Base-by-base conservation (phyloP, 2,329 filamentous ascomycete species). In the Dactylellina leptospora region DNA sequence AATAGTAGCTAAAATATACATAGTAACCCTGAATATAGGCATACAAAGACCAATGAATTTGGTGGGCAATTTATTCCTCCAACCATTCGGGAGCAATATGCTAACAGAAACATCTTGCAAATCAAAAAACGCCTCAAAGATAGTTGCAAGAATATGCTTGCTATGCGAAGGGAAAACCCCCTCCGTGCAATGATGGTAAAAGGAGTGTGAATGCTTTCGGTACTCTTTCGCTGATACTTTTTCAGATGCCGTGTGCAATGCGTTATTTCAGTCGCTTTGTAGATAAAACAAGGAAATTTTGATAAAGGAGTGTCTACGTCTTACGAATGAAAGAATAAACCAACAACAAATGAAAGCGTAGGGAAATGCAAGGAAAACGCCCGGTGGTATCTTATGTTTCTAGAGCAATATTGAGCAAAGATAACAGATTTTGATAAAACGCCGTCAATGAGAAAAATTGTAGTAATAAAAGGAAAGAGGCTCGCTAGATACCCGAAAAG, bases 331-430 rank as follows among this genome's bases (percentile, higher is more conserved):
- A 45, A 30, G 18, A 36, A 60, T 36, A n/a, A n/a, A n/a, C n/a
- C n/a, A n/a, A n/a, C n/a, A n/a, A n/a, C n/a, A n/a, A 11, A 25
- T 22, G 9, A 28, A 44, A 16, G 28, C 30, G 36, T 13, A 42
- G 48, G 33, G 4, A 25, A 51, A 50, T 20, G 45, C 10, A 22
- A 70, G 53, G 36, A 62, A 38, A 63, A 71, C 58, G 28, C 66
- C 66, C 30, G 20, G 50, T 63, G 66, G 66, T 71, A 71, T 71
- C 66, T 62, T 53, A 22, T 23, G 54, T 10, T 36, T 71, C 64
- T 70, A 70, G 42, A 60, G 42, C 45, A 55, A 47, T 45, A 48
- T 48, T 30, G 16, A 47, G 27, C 23, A 16, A 42, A 38, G 22
- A 18, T 27, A 47, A 47, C 61, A 55, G n/a, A 54, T 55, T 13